phyloP scores from a whole-genome alignment of 306 rosid genomes.

The Trifolium fragiferum region DNA sequence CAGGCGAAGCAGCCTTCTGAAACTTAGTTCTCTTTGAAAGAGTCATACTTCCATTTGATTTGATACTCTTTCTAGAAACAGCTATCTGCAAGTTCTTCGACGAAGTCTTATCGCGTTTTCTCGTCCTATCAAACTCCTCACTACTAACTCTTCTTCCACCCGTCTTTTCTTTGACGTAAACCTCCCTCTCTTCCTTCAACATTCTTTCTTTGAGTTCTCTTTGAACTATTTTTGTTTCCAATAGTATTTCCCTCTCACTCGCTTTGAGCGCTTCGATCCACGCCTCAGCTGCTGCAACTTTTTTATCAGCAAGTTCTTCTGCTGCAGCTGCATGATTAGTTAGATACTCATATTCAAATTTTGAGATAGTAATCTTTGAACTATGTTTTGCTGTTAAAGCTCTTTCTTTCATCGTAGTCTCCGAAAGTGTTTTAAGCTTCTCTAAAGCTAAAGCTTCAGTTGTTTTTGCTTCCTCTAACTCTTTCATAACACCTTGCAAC shows the following conservation, averaged over 20 bases:
- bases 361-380: slow-evolving; percentile 73
- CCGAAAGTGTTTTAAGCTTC: slow-evolving; percentile 63
- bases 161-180: slow-evolving; percentile 45
- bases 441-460: slow-evolving; percentile 68
- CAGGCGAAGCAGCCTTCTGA: slow-evolving; percentile 66
- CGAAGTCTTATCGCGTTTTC: slow-evolving; percentile 53
- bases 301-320: slow-evolving; percentile 77
- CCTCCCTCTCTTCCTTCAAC: slow-evolving; percentile 53
- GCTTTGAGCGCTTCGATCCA: slow-evolving; percentile 93
- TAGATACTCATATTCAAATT: slow-evolving; percentile 79
- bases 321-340: slow-evolving; percentile 74
- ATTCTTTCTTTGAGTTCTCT: slow-evolving; percentile 63
- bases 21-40: slow-evolving; percentile 54
- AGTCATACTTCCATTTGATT: slow-evolving; percentile 49
- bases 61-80: slow-evolving; percentile 53
- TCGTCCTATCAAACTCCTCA: slow-evolving; percentile 54
- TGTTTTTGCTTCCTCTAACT: slow-evolving; percentile 68
- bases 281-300: slow-evolving; percentile 84
- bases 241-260: slow-evolving; percentile 76
- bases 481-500: slow-evolving; percentile 64
- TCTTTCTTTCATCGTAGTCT: slow-evolving; percentile 62
- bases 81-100: slow-evolving; percentile 46
- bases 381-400: slow-evolving; percentile 57
- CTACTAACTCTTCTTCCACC: slow-evolving; percentile 50
- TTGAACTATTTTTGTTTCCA: slow-evolving; percentile 56